These are phyloP conservation scores for Melampsora americana DNA, from an alignment of 1,284 basidiomycete genomes.

Conservation along the genomic window DNA sequence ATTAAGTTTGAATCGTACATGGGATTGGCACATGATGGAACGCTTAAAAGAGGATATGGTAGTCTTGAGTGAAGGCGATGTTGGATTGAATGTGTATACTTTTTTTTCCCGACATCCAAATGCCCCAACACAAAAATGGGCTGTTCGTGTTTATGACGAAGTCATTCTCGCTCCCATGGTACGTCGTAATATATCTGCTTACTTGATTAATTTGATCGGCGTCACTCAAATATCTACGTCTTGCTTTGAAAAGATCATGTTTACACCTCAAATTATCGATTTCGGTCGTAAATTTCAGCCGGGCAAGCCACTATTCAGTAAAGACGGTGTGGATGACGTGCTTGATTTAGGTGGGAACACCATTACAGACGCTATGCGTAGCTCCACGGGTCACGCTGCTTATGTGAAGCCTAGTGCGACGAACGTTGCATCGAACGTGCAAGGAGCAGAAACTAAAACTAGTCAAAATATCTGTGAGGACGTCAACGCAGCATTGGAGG, in stretches of 20 bases:
- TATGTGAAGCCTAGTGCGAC: not conserved
- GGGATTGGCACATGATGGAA: slow-evolving; percentile 86
- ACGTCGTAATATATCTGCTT: slow-evolving; percentile 46
- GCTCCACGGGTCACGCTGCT: slow-evolving; percentile 9
- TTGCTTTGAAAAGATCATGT: slow-evolving; percentile 66
- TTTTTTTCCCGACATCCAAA: slow-evolving; percentile 77
- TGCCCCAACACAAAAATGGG: slow-evolving; percentile 78
- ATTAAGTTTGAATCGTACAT: slow-evolving; percentile 68
- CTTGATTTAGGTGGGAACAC: slow-evolving; percentile 55
- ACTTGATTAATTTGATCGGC: not conserved
- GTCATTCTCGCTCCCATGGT: slow-evolving; percentile 92
- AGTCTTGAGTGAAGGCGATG: slow-evolving; percentile 78
- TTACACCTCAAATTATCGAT: slow-evolving; percentile 86
- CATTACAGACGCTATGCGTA: slow-evolving; percentile 37
- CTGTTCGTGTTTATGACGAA: slow-evolving; percentile 88
- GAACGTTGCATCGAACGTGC: not conserved
- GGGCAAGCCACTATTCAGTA: slow-evolving; percentile 52
- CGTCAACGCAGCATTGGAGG: slow-evolving; percentile 1
- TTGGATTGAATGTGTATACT: slow-evolving; percentile 81
- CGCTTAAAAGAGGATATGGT: slow-evolving; percentile 77
- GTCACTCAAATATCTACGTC: not conserved
- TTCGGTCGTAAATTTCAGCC: slow-evolving; percentile 68
- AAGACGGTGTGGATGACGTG: slow-evolving; percentile 53
- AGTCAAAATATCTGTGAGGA: slow-evolving; percentile 15
- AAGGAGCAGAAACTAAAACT: not conserved